These are phyloP conservation scores for Aspergillus amoenus DNA, from an alignment of 2,329 filamentous ascomycete genomes.

Conservation along the genomic window DNA sequence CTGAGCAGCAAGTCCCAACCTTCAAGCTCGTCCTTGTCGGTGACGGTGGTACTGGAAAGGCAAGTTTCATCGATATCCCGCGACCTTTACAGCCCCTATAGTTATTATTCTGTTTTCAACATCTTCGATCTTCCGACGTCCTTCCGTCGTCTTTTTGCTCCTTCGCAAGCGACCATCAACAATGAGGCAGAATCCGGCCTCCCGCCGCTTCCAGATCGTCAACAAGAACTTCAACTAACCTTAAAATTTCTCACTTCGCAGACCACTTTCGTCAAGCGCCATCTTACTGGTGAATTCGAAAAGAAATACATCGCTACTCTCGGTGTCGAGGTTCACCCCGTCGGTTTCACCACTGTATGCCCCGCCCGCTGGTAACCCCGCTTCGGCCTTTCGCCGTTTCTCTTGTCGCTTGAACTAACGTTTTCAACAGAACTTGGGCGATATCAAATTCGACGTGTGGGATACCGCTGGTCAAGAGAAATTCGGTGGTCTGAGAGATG, in stretches of 20 bases:
- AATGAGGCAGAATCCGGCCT: constrained; percentile 27
- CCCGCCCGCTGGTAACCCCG: constrained; percentile 36
- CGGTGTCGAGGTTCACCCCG: constrained; percentile 98
- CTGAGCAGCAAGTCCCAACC: constrained; percentile 64
- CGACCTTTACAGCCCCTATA: background rate
- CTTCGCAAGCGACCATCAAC: constrained; percentile 27
- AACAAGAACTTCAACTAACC: constrained; percentile 11
- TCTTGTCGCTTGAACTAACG: constrained; percentile 27
- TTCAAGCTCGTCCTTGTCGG: constrained; percentile 99
- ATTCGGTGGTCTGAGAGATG: constrained; percentile 98
- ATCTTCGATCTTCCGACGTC: background rate
- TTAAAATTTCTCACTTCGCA: constrained; percentile 40
- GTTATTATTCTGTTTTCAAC: background rate
- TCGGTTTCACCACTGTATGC: constrained; percentile 95
- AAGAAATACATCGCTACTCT: constrained; percentile 99
- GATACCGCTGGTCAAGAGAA: constrained; percentile 99
- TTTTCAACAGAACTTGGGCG: constrained; percentile 72
- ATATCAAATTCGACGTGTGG: constrained; percentile 99
- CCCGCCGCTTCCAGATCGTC: constrained; percentile 15
- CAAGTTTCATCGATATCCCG: constrained; percentile 47
- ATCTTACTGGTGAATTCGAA: constrained; percentile 99
- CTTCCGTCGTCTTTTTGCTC: constrained; percentile 9
- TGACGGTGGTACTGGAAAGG: constrained; percentile 99
- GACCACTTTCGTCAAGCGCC: constrained; percentile 99
- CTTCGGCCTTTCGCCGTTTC: constrained; percentile 21